Evolutionary conservation across 768 basidiomycete species (phyloP).

Genomic region (Russula griseocarnosa): DNA sequence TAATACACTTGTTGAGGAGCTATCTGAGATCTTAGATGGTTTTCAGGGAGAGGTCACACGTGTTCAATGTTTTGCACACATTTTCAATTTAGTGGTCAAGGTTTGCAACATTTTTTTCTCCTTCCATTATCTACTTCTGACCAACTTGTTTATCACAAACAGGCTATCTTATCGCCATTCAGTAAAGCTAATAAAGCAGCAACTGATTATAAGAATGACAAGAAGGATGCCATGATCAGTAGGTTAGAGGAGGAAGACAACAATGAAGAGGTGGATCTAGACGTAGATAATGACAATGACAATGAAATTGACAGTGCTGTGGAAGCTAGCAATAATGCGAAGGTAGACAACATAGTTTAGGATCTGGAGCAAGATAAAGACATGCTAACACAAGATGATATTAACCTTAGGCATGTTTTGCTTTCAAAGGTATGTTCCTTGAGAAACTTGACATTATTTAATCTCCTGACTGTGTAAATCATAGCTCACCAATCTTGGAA

Average conservation of each 20-base stretch:
- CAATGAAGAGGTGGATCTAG: background rate
- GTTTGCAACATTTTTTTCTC: too few relatives aligned
- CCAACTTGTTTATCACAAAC: background rate
- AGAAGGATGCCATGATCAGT: too few relatives aligned
- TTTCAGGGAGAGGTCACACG: too few relatives aligned
- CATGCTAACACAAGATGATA: background rate
- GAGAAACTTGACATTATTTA: background rate
- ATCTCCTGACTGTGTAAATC: background rate
- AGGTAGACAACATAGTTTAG: background rate
- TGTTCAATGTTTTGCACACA: background rate
- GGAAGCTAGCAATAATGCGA: background rate
- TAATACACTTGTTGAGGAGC: too few relatives aligned
- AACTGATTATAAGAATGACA: too few relatives aligned
- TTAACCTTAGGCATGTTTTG: background rate
- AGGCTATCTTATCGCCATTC: background rate
- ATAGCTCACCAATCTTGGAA: background rate
- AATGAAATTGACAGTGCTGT: background rate
- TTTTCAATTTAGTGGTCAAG: background rate
- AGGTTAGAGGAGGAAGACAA: background rate
- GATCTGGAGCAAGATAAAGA: background rate
- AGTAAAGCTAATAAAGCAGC: background rate
- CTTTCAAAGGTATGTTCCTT: background rate
- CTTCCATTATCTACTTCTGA: background rate
- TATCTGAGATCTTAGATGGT: too few relatives aligned
- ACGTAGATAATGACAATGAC: background rate